Conservation (phyloP, 1,284 basidiomycete genomes). For the Ustilago hordei region DNA sequence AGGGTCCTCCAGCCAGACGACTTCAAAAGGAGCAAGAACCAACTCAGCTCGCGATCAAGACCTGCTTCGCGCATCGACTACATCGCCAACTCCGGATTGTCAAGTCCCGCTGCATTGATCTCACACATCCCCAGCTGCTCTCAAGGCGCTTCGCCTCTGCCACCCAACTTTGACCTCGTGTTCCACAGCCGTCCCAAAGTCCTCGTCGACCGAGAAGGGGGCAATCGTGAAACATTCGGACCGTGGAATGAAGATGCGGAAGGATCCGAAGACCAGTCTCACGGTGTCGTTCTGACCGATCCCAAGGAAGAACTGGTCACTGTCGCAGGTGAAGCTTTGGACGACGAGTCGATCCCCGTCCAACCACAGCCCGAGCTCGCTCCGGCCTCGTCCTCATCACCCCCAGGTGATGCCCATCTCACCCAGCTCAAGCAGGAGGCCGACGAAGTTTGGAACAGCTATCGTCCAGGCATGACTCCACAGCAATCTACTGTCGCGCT, state of each 20-base stretch:
- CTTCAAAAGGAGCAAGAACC: constrained; percentile 33
- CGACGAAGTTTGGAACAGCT: constrained; percentile 31
- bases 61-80: constrained; percentile 20
- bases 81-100: background rate
- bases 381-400: background rate
- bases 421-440: constrained; percentile 42
- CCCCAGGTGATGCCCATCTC: constrained; percentile 6
- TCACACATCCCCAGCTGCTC: background rate
- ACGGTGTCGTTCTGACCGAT: background rate
- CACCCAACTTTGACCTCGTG: constrained; percentile 31
- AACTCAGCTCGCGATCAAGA: constrained; percentile 18
- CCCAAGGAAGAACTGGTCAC: constrained; percentile 17
- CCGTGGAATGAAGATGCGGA: constrained; percentile 14
- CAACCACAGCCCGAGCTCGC: background rate
- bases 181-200: constrained; percentile 5
- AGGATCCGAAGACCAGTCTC: constrained; percentile 1
- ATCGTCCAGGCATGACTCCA: constrained; percentile 21
- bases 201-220: constrained; percentile 6
- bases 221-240: constrained; percentile 28
- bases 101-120: background rate
- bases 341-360: constrained; percentile 7
- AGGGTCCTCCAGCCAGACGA: constrained; percentile 38
- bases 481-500: constrained; percentile 9
- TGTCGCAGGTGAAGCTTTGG: constrained; percentile 17
- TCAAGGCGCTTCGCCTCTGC: constrained; percentile 9